phyloP scores from a whole-genome alignment of 192 early-diverging fungal genomes.

The Podila epigama region DNA sequence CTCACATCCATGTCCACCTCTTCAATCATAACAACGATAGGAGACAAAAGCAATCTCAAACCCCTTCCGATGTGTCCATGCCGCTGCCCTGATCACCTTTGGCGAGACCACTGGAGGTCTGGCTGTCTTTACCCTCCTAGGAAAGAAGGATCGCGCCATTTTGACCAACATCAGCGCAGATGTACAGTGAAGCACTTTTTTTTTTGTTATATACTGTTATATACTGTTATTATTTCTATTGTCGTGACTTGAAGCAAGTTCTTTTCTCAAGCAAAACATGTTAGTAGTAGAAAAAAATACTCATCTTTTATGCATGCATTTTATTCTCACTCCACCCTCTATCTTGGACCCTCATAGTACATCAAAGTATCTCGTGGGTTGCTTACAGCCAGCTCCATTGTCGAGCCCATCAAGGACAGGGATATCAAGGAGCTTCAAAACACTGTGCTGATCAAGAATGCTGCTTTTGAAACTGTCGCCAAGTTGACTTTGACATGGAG shows the following conservation, averaged over 20 bases:
- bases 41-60: slow-evolving; percentile 60
- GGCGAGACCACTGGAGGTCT: slow-evolving; percentile 64
- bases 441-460: slow-evolving; percentile 59
- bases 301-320: background rate
- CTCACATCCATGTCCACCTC: too few relatives aligned
- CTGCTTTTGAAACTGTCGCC: slow-evolving; percentile 56
- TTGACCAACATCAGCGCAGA: slow-evolving; percentile 58
- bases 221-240: too few relatives aligned
- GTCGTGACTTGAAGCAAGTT: too few relatives aligned
- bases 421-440: slow-evolving; percentile 41
- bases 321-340: background rate
- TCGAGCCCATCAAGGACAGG: slow-evolving; percentile 36
- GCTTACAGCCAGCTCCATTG: slow-evolving; percentile 38
- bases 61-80: slow-evolving; percentile 60
- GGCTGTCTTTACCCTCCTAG: slow-evolving; percentile 55
- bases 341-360: slow-evolving; percentile 13
- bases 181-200: too few relatives aligned
- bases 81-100: slow-evolving; percentile 61
- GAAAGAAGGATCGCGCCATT: slow-evolving; percentile 58
- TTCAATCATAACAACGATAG: too few relatives aligned
- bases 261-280: too few relatives aligned
- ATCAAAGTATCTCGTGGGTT: slow-evolving; percentile 43
- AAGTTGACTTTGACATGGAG: slow-evolving; percentile 54
- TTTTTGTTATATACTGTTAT: too few relatives aligned
- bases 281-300: too few relatives aligned